These are phyloP conservation scores for Diphasiastrum complanatum DNA, from an alignment of 83 land plant genomes.

Conservation along the genomic window DNA sequence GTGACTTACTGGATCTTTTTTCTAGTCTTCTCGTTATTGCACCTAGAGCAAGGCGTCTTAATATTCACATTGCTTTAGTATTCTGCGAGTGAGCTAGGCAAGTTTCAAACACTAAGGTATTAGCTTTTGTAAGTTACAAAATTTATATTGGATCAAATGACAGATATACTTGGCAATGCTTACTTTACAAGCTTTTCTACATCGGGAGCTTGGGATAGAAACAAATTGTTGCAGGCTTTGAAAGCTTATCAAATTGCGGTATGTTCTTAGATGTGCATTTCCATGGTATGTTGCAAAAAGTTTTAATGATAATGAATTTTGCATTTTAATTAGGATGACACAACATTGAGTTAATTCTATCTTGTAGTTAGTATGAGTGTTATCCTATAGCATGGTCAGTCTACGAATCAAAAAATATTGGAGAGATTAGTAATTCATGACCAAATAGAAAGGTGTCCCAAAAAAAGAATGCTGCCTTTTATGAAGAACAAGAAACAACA, in stretches of 20 bases:
- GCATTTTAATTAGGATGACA: too few relatives aligned
- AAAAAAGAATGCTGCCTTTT: too few relatives aligned
- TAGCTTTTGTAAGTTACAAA: not conserved
- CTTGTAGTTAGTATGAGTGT: too few relatives aligned
- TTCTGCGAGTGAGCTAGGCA: slow-evolving; percentile 3
- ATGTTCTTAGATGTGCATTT: slow-evolving; percentile 16
- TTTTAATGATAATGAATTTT: too few relatives aligned
- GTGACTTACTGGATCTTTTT: not conserved
- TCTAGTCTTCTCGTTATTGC: not conserved
- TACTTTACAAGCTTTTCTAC: slow-evolving; percentile 78
- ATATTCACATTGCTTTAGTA: slow-evolving; percentile 1
- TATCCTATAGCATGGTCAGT: too few relatives aligned
- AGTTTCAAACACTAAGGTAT: not conserved
- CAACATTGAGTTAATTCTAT: too few relatives aligned
- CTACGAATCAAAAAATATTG: too few relatives aligned
- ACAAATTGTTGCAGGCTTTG: slow-evolving; percentile 59
- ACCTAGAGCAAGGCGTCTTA: not conserved
- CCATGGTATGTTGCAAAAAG: not conserved
- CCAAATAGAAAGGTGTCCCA: too few relatives aligned
- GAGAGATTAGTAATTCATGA: too few relatives aligned
- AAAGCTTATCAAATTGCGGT: slow-evolving; percentile 98
- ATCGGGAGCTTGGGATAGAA: slow-evolving; percentile 85
- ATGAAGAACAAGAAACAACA: too few relatives aligned
- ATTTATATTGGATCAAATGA: not conserved
- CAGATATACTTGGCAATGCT: slow-evolving; percentile 95